phyloP scores from a whole-genome alignment of 1,139 yeast genomes.

The Meyerozyma elateridarum region DNA sequence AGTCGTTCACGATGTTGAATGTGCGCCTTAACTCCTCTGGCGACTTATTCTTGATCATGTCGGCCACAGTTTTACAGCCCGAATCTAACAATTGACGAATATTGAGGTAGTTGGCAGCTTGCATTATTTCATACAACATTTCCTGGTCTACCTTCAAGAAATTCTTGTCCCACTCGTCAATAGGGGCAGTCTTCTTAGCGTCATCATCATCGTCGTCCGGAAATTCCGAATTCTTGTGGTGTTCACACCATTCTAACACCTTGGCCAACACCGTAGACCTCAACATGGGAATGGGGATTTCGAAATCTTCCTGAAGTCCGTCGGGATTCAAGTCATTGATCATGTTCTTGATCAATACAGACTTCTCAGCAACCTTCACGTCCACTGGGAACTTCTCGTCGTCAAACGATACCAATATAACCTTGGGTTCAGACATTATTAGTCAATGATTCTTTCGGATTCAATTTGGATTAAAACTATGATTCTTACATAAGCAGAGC shows the following conservation, averaged over 20 bases:
- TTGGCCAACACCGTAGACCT: conserved; percentile 82
- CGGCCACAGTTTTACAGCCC: conserved; percentile 97
- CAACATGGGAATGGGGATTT: conserved; percentile 90
- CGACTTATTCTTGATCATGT: conserved; percentile 92
- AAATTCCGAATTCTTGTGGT: conserved; percentile 81
- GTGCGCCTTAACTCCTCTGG: conserved; percentile 97
- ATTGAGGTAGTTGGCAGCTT: conserved; percentile 93
- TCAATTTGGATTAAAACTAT: conserved; percentile 1
- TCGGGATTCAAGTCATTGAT: conserved; percentile 71
- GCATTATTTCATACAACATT: conserved; percentile 92
- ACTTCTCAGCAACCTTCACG: conserved; percentile 83
- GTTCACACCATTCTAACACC: conserved; percentile 96
- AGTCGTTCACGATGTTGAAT: conserved; percentile 92
- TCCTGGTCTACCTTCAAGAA: conserved; percentile 97
- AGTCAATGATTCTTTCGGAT: not conserved
- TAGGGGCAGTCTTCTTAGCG: conserved; percentile 70
- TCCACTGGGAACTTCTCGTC: conserved; percentile 73
- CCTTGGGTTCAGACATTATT: conserved; percentile 32
- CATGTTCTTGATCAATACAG: conserved; percentile 85
- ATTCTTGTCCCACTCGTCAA: conserved; percentile 95
- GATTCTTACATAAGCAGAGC: conserved; percentile 3
- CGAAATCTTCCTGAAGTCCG: conserved; percentile 61
- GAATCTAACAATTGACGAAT: conserved; percentile 90
- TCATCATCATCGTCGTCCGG: conserved; percentile 79
- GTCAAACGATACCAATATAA: conserved; percentile 67